Evolutionary conservation across 176 grass and related monocot genomes (phyloP).

Genomic region (Zoysia japonica): DNA sequence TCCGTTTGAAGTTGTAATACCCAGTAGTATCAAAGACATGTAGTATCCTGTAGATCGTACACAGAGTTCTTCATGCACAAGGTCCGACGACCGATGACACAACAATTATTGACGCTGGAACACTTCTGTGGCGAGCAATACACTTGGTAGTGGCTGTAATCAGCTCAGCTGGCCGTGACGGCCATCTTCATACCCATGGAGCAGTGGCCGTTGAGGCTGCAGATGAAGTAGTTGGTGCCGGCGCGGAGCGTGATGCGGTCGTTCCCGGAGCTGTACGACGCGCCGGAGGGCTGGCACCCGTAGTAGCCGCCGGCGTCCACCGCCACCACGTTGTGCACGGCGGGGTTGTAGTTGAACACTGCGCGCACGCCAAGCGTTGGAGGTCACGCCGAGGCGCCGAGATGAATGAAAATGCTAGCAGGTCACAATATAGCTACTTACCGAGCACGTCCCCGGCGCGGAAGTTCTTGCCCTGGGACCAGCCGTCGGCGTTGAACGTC

Average conservation of each 20-base stretch:
- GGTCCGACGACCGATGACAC: neutral
- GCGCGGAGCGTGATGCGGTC: conserved; percentile 54
- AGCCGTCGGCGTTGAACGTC: conserved; percentile 48
- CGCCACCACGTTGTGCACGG: conserved; percentile 68
- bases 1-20: neutral
- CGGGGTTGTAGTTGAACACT: conserved; percentile 75
- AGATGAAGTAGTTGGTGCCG: conserved; percentile 83
- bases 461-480: conserved; percentile 63
- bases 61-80: neutral
- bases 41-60: neutral
- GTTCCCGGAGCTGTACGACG: conserved; percentile 53
- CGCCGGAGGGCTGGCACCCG: conserved; percentile 52
- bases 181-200: conserved; percentile 71
- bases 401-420: neutral
- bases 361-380: neutral
- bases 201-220: conserved; percentile 65
- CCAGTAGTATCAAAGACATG: neutral
- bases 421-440: conserved; percentile 15
- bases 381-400: neutral
- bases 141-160: neutral
- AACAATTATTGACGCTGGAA: neutral
- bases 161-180: conserved; percentile 44
- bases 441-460: conserved; percentile 63
- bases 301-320: conserved; percentile 61
- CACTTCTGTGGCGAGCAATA: neutral